Conservation (phyloP, 208 protist genomes). For the Leishmania amazonensis region DNA sequence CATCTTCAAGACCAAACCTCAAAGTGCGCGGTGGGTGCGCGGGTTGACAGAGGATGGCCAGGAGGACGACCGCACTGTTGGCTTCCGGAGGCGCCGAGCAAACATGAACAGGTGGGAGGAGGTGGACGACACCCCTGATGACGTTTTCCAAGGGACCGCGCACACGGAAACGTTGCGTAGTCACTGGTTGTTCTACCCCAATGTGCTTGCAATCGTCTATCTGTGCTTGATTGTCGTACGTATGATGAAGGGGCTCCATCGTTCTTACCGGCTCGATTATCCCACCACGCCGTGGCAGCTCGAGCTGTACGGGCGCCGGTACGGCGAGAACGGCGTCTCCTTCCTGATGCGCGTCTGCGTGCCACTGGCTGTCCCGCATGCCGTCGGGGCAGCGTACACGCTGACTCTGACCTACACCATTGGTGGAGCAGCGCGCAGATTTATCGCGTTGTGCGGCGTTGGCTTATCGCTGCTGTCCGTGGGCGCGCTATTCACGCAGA, state of each 20-base stretch:
- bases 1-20: conserved; percentile 47
- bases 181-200: conserved; percentile 42
- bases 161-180: neutral
- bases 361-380: conserved; percentile 37
- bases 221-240: conserved; percentile 16
- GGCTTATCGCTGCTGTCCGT: conserved; percentile 67
- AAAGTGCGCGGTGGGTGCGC: conserved; percentile 66
- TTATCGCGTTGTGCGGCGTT: conserved; percentile 75
- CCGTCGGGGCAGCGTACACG: conserved; percentile 30
- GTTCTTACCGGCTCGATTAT: conserved; percentile 48
- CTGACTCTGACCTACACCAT: conserved; percentile 52
- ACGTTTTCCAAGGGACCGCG: neutral
- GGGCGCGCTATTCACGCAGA: conserved; percentile 50
- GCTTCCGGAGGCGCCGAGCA: conserved; percentile 16
- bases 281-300: conserved; percentile 48
- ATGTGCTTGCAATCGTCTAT: conserved; percentile 24
- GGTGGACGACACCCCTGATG: conserved; percentile 18
- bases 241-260: conserved; percentile 18
- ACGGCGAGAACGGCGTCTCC: conserved; percentile 40
- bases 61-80: conserved; percentile 15
- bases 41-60: conserved; percentile 62
- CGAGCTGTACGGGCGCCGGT: conserved; percentile 27
- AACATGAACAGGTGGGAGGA: conserved; percentile 30
- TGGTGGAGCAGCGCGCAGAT: conserved; percentile 52
- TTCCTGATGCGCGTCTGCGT: conserved; percentile 40